Conservation (phyloP, 169 alveolate genomes). For the Ophryocystis elektroscirrha region DNA sequence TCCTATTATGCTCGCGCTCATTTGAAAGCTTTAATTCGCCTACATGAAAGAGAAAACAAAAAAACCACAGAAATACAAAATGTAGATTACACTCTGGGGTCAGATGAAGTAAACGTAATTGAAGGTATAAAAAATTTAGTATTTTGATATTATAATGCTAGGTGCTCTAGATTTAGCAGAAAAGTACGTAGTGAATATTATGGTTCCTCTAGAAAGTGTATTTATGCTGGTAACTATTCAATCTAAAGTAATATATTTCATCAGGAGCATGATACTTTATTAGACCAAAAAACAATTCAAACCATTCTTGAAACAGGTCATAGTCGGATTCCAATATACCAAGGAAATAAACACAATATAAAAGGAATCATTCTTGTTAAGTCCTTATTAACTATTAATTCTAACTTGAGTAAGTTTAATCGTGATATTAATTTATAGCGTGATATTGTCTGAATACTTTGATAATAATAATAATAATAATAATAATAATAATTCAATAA, state of each 20-base stretch:
- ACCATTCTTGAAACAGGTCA: slow-evolving; percentile 43
- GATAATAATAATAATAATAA: too few species aligned
- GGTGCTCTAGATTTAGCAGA: slow-evolving; percentile 46
- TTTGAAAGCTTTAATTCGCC: slow-evolving; percentile 14
- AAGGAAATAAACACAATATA: slow-evolving; percentile 32
- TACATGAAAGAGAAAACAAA: too few species aligned
- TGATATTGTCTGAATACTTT: too few species aligned
- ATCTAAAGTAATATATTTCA: slow-evolving; percentile 18
- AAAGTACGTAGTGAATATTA: slow-evolving; percentile 28
- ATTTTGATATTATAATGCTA: too few species aligned
- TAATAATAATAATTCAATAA: too few species aligned
- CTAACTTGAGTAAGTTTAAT: too few species aligned
- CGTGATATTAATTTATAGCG: too few species aligned
- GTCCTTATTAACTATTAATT: slow-evolving; percentile 27
- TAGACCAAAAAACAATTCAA: too few species aligned
- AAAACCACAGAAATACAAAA: too few species aligned
- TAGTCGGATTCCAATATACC: slow-evolving; percentile 50
- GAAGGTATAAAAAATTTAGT: too few species aligned
- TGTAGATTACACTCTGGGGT: neutral
- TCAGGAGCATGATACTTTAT: too few species aligned
- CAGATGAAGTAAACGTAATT: slow-evolving; percentile 36
- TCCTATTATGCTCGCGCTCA: slow-evolving; percentile 15
- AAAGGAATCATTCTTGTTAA: slow-evolving; percentile 42
- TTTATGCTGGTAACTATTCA: slow-evolving; percentile 35
- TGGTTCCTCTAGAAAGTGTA: slow-evolving; percentile 31